Evolutionary conservation across 805 yeast genomes (phyloP), one percentile per base, ranked within the genome.

Genomic region (Saccharomyces paradoxus): DNA sequence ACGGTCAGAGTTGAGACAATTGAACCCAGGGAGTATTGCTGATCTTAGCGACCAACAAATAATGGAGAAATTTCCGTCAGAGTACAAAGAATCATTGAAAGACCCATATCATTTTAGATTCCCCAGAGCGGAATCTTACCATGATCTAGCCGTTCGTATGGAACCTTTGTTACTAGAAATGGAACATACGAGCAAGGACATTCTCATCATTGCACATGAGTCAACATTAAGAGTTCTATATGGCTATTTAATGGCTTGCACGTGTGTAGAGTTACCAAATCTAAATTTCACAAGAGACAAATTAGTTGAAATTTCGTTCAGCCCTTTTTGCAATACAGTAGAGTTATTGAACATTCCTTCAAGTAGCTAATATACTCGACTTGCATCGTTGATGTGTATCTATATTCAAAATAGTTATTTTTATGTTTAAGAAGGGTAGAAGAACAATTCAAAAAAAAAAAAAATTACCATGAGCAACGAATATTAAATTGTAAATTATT

Each of bases 21-120:
- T 89, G 64, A 89, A 91, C 63, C 96, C 97, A 0, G 98, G 99
- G 22, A 84, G 82, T 13, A 86, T 85, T 5, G 96, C 90, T 31
- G 86, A 83, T 41, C 70, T 89, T 73, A 66, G 81, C 0, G 80
- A 77, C 31, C 81, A 75, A 14, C 85, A 87, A 67, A 77, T 92
- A 54, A 69, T 77, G 60, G 66, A 68, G 41, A 74, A 75, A 58
- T 89, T 74, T 65, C 94, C 96, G 0, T 77, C 76, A 1, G 97
- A 91, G 60, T 87, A 78, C 66, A 78, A 74, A 57, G 83, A 79
- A 61, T 87, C 82, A 65, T 54, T 71, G 55, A 71, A 76, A 56
- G 97, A 92, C 68, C 97, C 97, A 1, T 94, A 94, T 66, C 97
- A 94, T 71, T 92, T 86, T 67, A 77, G 99, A 56, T 94, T 81